Conservation (phyloP, 352 stramenopile species). For the Lagenidium sp. region DNA sequence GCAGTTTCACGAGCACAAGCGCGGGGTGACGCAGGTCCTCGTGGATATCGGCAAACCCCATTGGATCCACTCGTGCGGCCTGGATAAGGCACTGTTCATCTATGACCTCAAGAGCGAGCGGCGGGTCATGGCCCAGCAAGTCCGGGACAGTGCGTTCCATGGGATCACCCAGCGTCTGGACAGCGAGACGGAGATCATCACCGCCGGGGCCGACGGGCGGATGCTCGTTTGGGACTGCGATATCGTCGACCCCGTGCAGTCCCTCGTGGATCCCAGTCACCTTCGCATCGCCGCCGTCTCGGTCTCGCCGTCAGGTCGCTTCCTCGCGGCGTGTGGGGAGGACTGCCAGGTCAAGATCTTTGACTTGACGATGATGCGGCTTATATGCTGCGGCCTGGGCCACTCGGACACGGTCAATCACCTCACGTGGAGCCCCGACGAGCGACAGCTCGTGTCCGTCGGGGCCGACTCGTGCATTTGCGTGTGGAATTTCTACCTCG, state of each 20-base stretch:
- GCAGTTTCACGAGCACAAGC: constrained; percentile 88
- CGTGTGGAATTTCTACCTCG: constrained; percentile 88
- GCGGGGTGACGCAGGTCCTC: constrained; percentile 64
- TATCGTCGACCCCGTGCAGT: constrained; percentile 62
- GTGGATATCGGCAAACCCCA: constrained; percentile 72
- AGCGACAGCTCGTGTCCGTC: constrained; percentile 88
- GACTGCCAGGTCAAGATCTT: constrained; percentile 84
- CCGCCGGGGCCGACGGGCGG: constrained; percentile 65
- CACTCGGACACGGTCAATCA: constrained; percentile 70
- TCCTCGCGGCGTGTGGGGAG: constrained; percentile 70
- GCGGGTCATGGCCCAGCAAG: constrained; percentile 72
- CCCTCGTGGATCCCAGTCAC: constrained; percentile 31
- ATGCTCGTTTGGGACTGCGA: constrained; percentile 90
- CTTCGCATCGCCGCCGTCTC: constrained; percentile 29
- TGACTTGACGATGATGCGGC: constrained; percentile 28
- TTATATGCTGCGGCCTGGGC: constrained; percentile 39
- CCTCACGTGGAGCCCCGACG: constrained; percentile 84
- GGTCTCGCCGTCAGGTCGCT: constrained; percentile 60
- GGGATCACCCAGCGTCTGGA: constrained; percentile 82
- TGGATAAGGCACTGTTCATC: constrained; percentile 85
- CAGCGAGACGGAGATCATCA: constrained; percentile 89
- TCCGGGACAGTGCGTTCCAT: constrained; percentile 69
- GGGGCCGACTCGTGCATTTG: constrained; percentile 85
- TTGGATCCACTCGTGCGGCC: constrained; percentile 80
- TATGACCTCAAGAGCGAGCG: constrained; percentile 87